Conservation (phyloP, 805 yeast species). For the Candida ficus region DNA sequence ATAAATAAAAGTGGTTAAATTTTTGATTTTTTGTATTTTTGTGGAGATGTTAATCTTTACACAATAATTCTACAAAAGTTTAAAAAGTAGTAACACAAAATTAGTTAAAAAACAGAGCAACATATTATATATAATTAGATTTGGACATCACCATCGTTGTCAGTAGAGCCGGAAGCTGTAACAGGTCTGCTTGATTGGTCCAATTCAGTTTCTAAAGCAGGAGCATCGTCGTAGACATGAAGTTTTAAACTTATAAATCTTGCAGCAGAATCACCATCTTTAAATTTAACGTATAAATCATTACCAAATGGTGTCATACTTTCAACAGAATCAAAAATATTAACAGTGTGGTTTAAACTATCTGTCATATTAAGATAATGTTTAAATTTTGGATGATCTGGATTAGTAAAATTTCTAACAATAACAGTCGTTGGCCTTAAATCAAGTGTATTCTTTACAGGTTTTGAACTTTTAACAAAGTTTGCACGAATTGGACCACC, state of each 20-base stretch:
- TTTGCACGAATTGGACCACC: constrained; percentile 8
- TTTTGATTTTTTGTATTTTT: neutral
- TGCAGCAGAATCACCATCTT: constrained; percentile 21
- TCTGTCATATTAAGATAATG: constrained; percentile 11
- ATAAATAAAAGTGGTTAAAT: neutral
- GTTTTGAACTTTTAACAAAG: too few relatives aligned
- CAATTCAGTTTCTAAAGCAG: constrained; percentile 16
- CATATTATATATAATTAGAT: neutral
- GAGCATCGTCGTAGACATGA: constrained; percentile 5
- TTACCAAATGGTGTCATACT: too few relatives aligned
- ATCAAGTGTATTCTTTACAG: constrained; percentile 16
- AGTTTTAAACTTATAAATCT: constrained; percentile 16
- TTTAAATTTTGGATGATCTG: constrained; percentile 13
- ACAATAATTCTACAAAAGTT: neutral
- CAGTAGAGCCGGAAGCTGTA: neutral
- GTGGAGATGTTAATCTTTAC: neutral
- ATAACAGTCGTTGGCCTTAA: constrained; percentile 21
- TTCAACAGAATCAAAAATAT: too few relatives aligned
- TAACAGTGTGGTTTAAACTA: too few relatives aligned
- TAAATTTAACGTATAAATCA: constrained; percentile 18
- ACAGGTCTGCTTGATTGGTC: constrained; percentile 16
- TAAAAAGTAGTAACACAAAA: too few relatives aligned
- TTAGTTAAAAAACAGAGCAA: neutral
- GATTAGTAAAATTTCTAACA: constrained; percentile 14
- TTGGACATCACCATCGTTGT: constrained; percentile 3